A percentile compares a stretch with the other conserved stretches of the same genome.
Conservation (phyloP, 2,329 filamentous ascomycete genomes). For the Pseudocercospora musae region DNA sequence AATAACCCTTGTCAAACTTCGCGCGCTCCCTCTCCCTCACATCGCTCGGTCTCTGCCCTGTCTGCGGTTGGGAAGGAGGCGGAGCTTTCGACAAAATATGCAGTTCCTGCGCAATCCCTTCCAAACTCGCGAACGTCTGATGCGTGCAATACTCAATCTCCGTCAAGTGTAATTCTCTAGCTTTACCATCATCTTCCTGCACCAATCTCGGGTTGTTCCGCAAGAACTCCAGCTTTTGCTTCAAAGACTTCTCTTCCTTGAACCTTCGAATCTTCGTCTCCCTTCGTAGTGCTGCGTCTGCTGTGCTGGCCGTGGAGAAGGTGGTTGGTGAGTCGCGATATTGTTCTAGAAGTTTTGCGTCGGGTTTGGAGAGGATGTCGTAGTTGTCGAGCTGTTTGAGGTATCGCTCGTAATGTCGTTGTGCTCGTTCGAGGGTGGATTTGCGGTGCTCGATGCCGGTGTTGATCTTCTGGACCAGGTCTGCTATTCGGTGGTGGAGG, state of each 20-base stretch:
- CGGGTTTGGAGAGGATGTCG: constrained; percentile 61
- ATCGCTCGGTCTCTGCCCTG: constrained; percentile 41
- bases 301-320: constrained; percentile 69
- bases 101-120: constrained; percentile 78
- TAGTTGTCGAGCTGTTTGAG: constrained; percentile 76
- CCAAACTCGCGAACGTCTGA: constrained; percentile 80
- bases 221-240: constrained; percentile 72
- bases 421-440: constrained; percentile 59
- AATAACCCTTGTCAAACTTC: constrained; percentile 54
- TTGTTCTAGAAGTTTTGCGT: constrained; percentile 67
- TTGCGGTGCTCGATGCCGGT: constrained; percentile 56
- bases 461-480: constrained; percentile 68
- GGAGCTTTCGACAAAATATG: constrained; percentile 77
- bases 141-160: constrained; percentile 71
- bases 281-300: constrained; percentile 66
- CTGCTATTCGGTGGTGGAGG: constrained; percentile 73
- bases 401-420: constrained; percentile 73
- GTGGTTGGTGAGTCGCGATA: constrained; percentile 69
- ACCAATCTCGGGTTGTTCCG: constrained; percentile 57
- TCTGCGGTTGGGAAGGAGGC: constrained; percentile 43
- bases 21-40: constrained; percentile 51
- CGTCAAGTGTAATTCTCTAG: constrained; percentile 74
- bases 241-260: constrained; percentile 79
- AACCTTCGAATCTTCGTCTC: constrained; percentile 84
- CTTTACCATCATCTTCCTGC: constrained; percentile 78